phyloP scores from a whole-genome alignment of 371 early-diverging fungal genomes.

The Mucor sp. region DNA sequence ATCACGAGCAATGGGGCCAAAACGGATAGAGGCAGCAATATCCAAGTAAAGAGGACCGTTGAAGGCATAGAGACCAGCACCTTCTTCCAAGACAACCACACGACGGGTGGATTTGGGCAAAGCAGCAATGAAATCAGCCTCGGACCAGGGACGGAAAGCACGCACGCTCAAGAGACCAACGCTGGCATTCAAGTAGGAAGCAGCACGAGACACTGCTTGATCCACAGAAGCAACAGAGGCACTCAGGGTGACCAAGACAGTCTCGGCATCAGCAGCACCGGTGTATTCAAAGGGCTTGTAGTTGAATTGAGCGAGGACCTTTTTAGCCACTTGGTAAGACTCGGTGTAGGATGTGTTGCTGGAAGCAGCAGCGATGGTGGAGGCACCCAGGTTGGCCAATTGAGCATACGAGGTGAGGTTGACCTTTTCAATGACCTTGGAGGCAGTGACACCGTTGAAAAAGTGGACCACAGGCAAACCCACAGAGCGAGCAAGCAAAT shows the following conservation, averaged over 20 bases:
- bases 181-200: constrained; percentile 19
- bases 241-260: constrained; percentile 76
- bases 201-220: constrained; percentile 44
- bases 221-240: constrained; percentile 45
- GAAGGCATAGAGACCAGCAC: constrained; percentile 53
- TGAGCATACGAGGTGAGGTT: constrained; percentile 50
- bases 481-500: constrained; percentile 59
- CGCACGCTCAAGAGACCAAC: constrained; percentile 79
- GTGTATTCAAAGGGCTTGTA: constrained; percentile 82
- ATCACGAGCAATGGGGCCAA: constrained; percentile 42
- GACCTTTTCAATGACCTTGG: constrained; percentile 51
- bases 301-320: constrained; percentile 55
- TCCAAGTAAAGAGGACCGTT: constrained; percentile 71
- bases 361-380: not conserved
- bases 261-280: constrained; percentile 71
- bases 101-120: constrained; percentile 65
- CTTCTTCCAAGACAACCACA: constrained; percentile 63
- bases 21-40: constrained; percentile 71
- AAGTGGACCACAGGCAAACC: constrained; percentile 75
- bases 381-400: constrained; percentile 32
- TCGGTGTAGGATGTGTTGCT: constrained; percentile 21
- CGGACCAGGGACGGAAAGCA: constrained; percentile 82
- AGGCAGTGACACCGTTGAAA: constrained; percentile 66
- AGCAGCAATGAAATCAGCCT: constrained; percentile 63
- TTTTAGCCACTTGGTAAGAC: constrained; percentile 46